Conservation (phyloP, 2,329 filamentous ascomycete genomes). For the Tolypocladium sp. region DNA sequence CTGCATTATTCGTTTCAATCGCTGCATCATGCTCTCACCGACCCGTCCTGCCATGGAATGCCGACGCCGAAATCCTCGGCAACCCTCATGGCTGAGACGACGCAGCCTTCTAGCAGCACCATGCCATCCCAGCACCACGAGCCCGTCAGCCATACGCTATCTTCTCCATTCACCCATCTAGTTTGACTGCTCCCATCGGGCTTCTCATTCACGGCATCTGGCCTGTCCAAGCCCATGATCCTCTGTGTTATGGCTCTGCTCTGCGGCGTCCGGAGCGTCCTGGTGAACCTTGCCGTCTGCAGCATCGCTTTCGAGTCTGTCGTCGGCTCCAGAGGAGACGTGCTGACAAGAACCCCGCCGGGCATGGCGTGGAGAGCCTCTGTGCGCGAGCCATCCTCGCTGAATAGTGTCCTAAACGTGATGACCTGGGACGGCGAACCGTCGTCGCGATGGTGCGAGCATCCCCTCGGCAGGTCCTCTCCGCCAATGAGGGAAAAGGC, state of each 20-base stretch:
- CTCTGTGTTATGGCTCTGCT: constrained; percentile 37
- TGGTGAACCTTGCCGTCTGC: constrained; percentile 38
- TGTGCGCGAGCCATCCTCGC: constrained; percentile 22
- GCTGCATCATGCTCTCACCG: background rate
- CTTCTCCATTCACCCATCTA: constrained; percentile 42
- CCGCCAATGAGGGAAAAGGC: constrained; percentile 3
- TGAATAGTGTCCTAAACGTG: constrained; percentile 24
- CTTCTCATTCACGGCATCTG: background rate
- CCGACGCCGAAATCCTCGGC: constrained; percentile 41
- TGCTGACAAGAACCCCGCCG: constrained; percentile 42
- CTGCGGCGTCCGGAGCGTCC: constrained; percentile 39
- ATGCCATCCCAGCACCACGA: constrained; percentile 59
- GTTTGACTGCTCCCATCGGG: background rate
- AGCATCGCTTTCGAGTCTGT: constrained; percentile 29
- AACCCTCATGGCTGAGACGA: constrained; percentile 48
- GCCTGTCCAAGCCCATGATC: constrained; percentile 25
- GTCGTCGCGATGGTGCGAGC: constrained; percentile 17
- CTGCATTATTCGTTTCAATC: background rate
- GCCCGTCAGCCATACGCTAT: constrained; percentile 44
- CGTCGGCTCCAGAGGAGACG: constrained; percentile 30
- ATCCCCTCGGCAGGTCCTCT: constrained; percentile 5
- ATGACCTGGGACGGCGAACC: constrained; percentile 19
- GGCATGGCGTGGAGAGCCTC: constrained; percentile 44
- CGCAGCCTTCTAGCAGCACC: constrained; percentile 52
- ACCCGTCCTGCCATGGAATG: constrained; percentile 21